A percentile compares a stretch with the other conserved stretches of the same genome.
phyloP scores from a whole-genome alignment of 2,329 filamentous ascomycete species.

The Epichloe aotearoae region DNA sequence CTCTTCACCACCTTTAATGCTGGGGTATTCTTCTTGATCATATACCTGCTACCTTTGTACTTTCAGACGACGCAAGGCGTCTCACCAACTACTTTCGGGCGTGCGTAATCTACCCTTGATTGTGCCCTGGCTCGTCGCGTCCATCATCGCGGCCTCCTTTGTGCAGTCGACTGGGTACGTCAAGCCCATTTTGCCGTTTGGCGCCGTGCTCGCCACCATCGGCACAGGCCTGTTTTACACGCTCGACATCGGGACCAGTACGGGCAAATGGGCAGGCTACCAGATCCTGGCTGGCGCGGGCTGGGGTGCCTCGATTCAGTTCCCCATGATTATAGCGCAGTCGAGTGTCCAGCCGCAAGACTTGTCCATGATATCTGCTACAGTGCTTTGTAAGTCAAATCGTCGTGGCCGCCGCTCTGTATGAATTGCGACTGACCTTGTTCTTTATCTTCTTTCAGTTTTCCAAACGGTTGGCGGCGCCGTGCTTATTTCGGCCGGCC shows the following conservation, averaged over 20 bases:
- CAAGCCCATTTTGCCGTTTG: slow-evolving; percentile 27
- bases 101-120: slow-evolving; percentile 26
- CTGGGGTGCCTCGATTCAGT: slow-evolving; percentile 25
- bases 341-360: background rate
- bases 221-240: slow-evolving; percentile 31
- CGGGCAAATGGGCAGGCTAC: slow-evolving; percentile 30
- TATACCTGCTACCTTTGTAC: slow-evolving; percentile 32
- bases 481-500: background rate
- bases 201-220: slow-evolving; percentile 20
- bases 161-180: slow-evolving; percentile 25
- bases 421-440: background rate
- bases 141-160: background rate
- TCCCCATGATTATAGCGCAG: slow-evolving; percentile 26
- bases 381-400: slow-evolving; percentile 26
- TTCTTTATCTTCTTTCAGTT: background rate
- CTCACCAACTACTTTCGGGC: slow-evolving; percentile 25
- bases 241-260: slow-evolving; percentile 19
- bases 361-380: background rate
- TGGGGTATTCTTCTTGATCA: slow-evolving; percentile 16
- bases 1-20: slow-evolving; percentile 26
- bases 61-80: slow-evolving; percentile 32
- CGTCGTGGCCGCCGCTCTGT: background rate
- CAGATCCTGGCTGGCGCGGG: slow-evolving; percentile 28
- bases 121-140: slow-evolving; percentile 19
- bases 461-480: background rate